A percentile compares a stretch with the other conserved stretches of the same genome.
Conservation (phyloP, 176 grass and related monocot species). For the Pontederia paniculata region DNA sequence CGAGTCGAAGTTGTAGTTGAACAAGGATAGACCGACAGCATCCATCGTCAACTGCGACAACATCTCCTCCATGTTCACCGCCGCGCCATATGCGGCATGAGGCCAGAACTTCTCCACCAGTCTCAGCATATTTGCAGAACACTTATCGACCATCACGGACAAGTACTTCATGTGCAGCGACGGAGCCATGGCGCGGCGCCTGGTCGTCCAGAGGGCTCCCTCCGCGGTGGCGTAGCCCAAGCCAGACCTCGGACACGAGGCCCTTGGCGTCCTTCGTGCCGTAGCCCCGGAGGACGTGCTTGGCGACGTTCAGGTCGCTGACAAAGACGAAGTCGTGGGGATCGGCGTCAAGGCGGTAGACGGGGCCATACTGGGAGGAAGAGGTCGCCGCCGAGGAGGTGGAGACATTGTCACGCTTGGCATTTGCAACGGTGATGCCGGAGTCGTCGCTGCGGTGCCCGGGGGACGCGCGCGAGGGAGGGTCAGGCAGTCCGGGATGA, state of each 20-base stretch:
- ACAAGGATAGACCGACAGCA: slow-evolving; percentile 87
- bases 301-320: slow-evolving; percentile 67
- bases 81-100: slow-evolving; percentile 40
- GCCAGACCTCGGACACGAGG: slow-evolving; percentile 85
- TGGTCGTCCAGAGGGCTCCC: slow-evolving; percentile 74
- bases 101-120: slow-evolving; percentile 71
- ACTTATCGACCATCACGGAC: slow-evolving; percentile 83
- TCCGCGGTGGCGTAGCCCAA: slow-evolving; percentile 79
- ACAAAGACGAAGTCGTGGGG: slow-evolving; percentile 76
- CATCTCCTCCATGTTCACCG: slow-evolving; percentile 90
- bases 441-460: slow-evolving; percentile 44
- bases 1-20: slow-evolving; percentile 99
- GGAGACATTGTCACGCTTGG: slow-evolving; percentile 73
- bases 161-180: slow-evolving; percentile 88
- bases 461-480: slow-evolving; percentile 32
- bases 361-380: slow-evolving; percentile 84
- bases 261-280: slow-evolving; percentile 72
- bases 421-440: slow-evolving; percentile 62
- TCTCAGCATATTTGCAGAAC: slow-evolving; percentile 75
- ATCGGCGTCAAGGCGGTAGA: slow-evolving; percentile 85
- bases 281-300: slow-evolving; percentile 84
- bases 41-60: slow-evolving; percentile 94
- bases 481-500: slow-evolving; percentile 89
- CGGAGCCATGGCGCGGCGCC: slow-evolving; percentile 71
- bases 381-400: slow-evolving; percentile 91